A percentile compares a stretch with the other conserved stretches of the same genome.
These are phyloP conservation scores for Rhizopogon roseolus DNA, from an alignment of 768 basidiomycete genomes.

Conservation along the genomic window DNA sequence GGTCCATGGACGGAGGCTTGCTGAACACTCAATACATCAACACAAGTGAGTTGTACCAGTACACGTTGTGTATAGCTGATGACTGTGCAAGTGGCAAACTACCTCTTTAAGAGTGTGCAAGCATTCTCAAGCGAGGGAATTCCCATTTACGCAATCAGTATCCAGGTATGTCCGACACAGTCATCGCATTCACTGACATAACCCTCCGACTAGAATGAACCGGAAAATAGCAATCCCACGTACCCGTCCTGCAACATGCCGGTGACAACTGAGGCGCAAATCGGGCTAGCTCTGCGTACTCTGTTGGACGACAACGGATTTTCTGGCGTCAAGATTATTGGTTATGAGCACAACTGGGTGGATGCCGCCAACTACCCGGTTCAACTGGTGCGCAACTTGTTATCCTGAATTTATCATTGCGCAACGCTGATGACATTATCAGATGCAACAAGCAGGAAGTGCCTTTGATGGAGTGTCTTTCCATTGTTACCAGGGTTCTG, in stretches of 20 bases:
- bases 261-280: conserved; percentile 49
- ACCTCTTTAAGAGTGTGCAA: conserved; percentile 68
- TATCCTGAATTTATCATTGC: neutral
- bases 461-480: conserved; percentile 65
- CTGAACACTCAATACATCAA: conserved; percentile 43
- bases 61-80: neutral
- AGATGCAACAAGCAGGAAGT: conserved; percentile 53
- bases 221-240: conserved; percentile 52
- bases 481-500: conserved; percentile 64
- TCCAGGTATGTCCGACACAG: conserved; percentile 32
- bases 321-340: conserved; percentile 55
- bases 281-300: conserved; percentile 50
- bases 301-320: conserved; percentile 64
- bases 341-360: conserved; percentile 74
- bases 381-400: conserved; percentile 33
- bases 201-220: conserved; percentile 40
- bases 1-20: conserved; percentile 64
- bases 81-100: conserved; percentile 54
- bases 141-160: conserved; percentile 55
- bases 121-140: conserved; percentile 63
- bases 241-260: conserved; percentile 64
- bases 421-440: conserved; percentile 2
- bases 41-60: conserved; percentile 35
- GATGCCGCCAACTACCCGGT: conserved; percentile 61
- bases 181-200: neutral